Percentiles rank a stretch among this genome's conserved stretches.
phyloP scores from a whole-genome alignment of 768 basidiomycete species.

The Suillus subluteus region DNA sequence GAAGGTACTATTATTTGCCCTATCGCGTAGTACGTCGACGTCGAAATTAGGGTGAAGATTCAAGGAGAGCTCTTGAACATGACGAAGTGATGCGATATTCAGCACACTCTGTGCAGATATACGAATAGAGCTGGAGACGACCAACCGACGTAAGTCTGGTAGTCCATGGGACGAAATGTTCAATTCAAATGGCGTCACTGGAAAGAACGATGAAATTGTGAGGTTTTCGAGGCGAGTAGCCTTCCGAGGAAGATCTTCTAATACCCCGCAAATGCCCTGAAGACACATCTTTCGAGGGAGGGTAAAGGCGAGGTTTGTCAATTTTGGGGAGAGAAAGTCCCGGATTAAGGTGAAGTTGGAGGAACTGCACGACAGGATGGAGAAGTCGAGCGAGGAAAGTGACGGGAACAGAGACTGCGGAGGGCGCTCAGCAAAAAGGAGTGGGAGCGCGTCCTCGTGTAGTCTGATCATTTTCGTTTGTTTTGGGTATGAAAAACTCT shows the following conservation, averaged over 20 bases:
- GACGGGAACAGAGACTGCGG: conserved; percentile 28
- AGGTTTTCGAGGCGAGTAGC: conserved; percentile 21
- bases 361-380: conserved; percentile 28
- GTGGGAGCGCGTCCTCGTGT: conserved; percentile 26
- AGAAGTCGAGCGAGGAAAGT: conserved; percentile 30
- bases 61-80: conserved; percentile 29
- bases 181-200: conserved; percentile 18
- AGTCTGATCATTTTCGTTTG: conserved; percentile 25
- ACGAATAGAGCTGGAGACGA: conserved; percentile 27
- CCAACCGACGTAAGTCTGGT: conserved; percentile 26
- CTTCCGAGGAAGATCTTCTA: conserved; percentile 27
- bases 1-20: conserved; percentile 19
- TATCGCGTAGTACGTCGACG: conserved; percentile 17
- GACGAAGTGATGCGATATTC: conserved; percentile 24
- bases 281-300: conserved; percentile 26
- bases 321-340: conserved; percentile 22
- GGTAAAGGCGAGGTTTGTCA: conserved; percentile 28
- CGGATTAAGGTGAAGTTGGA: conserved; percentile 25
- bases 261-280: conserved; percentile 24
- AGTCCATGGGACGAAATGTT: conserved; percentile 22
- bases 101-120: conserved; percentile 27
- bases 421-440: conserved; percentile 24
- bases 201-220: conserved; percentile 26
- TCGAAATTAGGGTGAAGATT: conserved; percentile 24
- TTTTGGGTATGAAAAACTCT: conserved; percentile 27